Percentiles rank a stretch among this genome's conserved stretches.
These are phyloP conservation scores for Oemleria cerasiformis DNA, from an alignment of 306 rosid genomes.

Conservation along the genomic window DNA sequence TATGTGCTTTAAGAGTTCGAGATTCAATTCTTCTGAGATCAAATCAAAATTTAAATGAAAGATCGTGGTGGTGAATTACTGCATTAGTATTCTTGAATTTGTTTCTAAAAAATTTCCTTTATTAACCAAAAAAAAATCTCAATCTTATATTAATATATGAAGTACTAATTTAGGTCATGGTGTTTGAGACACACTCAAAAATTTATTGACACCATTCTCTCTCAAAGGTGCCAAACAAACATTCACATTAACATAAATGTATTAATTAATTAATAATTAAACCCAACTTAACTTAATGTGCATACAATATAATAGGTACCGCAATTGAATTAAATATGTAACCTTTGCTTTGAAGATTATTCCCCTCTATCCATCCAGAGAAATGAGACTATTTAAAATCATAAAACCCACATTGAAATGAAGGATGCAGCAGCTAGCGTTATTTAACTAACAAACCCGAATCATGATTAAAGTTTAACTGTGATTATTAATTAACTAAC, in stretches of 20 bases:
- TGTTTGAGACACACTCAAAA: too few species aligned
- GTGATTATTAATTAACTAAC: too few species aligned
- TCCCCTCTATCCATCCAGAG: constrained; percentile 38
- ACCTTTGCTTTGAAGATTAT: constrained; percentile 24
- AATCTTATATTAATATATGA: too few species aligned
- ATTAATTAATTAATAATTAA: neutral
- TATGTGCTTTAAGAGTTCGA: too few species aligned
- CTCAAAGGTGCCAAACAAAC: neutral
- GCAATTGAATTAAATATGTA: neutral
- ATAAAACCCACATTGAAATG: constrained; percentile 23
- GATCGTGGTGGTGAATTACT: too few species aligned
- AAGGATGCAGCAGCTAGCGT: neutral
- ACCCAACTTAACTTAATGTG: neutral
- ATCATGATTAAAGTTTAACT: constrained; percentile 48
- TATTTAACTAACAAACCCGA: constrained; percentile 43
- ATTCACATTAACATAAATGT: neutral
- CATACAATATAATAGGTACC: neutral
- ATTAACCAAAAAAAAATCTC: too few species aligned
- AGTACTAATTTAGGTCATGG: too few species aligned
- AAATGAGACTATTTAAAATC: constrained; percentile 33
- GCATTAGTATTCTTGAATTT: too few species aligned
- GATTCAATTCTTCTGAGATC: too few species aligned
- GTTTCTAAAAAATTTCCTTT: too few species aligned
- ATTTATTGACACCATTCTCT: neutral
- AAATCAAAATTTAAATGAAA: too few species aligned